Percentiles rank a stretch among this genome's conserved stretches.
These are phyloP conservation scores for Ophiostoma fasciatum DNA, from an alignment of 2,329 filamentous ascomycete genomes.

Conservation along the genomic window DNA sequence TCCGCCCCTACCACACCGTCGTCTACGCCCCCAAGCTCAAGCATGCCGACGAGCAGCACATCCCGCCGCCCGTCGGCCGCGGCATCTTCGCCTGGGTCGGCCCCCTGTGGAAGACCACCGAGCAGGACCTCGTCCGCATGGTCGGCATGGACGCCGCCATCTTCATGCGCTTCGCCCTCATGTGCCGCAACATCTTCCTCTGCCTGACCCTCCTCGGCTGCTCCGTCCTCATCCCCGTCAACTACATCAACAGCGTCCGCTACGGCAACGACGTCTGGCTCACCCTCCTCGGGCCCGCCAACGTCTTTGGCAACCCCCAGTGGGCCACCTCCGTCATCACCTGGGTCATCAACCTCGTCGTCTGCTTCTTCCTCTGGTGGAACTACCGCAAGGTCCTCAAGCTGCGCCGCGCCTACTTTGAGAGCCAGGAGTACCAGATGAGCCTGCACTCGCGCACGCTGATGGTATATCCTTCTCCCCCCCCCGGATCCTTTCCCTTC, in stretches of 20 bases:
- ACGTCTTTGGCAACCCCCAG: constrained; percentile 34
- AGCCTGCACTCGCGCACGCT: constrained; percentile 66
- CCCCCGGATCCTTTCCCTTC: neutral
- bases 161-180: constrained; percentile 75
- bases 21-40: constrained; percentile 93
- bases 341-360: constrained; percentile 56
- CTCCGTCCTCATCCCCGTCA: constrained; percentile 66
- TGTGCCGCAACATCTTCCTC: constrained; percentile 85
- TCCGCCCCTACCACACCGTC: constrained; percentile 80
- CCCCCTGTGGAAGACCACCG: constrained; percentile 63
- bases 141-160: constrained; percentile 84
- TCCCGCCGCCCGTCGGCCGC: constrained; percentile 73
- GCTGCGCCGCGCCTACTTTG: constrained; percentile 65
- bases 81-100: constrained; percentile 78
- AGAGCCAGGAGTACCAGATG: constrained; percentile 73
- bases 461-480: constrained; percentile 32
- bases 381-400: constrained; percentile 65
- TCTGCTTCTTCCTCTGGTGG: constrained; percentile 74
- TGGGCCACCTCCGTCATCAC: constrained; percentile 46
- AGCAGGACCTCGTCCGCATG: constrained; percentile 62
- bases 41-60: constrained; percentile 79
- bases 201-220: constrained; percentile 58
- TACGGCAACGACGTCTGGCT: constrained; percentile 30
- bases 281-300: constrained; percentile 43
- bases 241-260: constrained; percentile 39